These are phyloP conservation scores for Elsinoe batatas DNA, from an alignment of 2,329 filamentous ascomycete species.

Conservation along the genomic window DNA sequence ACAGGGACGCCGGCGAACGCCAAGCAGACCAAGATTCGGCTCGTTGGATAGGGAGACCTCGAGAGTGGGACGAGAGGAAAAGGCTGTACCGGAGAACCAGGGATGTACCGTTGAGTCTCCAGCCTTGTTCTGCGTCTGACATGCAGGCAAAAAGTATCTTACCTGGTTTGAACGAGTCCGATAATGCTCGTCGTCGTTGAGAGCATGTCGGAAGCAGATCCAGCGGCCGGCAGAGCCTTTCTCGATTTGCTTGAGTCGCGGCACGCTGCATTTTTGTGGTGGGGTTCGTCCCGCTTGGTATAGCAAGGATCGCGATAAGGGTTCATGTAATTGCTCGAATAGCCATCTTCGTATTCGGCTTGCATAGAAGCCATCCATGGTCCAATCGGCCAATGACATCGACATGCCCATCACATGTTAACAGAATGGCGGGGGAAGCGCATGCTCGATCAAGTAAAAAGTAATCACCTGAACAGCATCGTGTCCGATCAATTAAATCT, in stretches of 20 bases:
- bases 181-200: neutral
- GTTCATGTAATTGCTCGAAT: neutral
- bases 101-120: neutral
- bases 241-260: neutral
- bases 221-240: neutral
- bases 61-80: neutral
- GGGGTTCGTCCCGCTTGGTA: constrained; percentile 6
- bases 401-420: neutral
- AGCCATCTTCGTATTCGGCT: neutral
- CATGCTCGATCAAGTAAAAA: no score
- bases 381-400: neutral
- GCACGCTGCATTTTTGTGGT: neutral
- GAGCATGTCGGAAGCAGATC: neutral
- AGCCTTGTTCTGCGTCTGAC: neutral
- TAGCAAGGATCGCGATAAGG: neutral
- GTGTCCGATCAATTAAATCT: neutral
- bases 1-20: neutral
- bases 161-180: neutral
- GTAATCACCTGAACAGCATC: no score
- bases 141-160: neutral
- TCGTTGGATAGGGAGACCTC: no score
- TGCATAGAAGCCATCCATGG: neutral
- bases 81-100: constrained; percentile 5
- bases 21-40: neutral
- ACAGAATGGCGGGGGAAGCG: no score